Conservation (phyloP, 2,329 filamentous ascomycete genomes). For the Elsinoe ampelina region DNA sequence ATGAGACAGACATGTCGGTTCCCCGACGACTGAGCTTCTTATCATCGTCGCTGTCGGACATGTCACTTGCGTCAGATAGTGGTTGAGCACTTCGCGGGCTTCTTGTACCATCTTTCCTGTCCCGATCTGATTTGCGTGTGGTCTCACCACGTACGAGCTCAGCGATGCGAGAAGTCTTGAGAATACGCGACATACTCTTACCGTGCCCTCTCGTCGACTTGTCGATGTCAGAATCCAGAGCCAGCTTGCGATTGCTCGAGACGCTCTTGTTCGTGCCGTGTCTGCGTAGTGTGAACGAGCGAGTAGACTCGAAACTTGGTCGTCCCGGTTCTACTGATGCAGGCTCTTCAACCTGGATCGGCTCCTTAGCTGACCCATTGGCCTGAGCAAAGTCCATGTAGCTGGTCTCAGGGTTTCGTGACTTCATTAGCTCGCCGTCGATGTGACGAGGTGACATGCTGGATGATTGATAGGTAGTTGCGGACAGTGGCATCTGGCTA, state of each 20-base stretch:
- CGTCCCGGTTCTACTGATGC: not conserved
- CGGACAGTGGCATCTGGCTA: not conserved
- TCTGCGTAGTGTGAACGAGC: not conserved
- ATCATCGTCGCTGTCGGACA: slow-evolving; percentile 27
- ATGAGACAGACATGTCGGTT: slow-evolving; percentile 28
- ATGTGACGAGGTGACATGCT: not conserved
- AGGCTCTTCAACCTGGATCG: not conserved
- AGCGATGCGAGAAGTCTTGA: slow-evolving; percentile 68
- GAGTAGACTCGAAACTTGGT: not conserved
- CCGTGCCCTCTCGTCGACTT: not conserved
- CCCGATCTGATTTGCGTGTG: slow-evolving; percentile 51
- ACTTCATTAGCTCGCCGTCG: not conserved
- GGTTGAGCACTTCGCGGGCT: slow-evolving; percentile 32
- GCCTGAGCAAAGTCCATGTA: slow-evolving; percentile 3
- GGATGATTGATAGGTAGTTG: not conserved
- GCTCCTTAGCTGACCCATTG: not conserved
- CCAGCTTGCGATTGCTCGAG: not conserved
- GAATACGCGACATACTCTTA: slow-evolving; percentile 34
- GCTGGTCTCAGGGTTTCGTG: not conserved
- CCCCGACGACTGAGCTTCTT: slow-evolving; percentile 14
- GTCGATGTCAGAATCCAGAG: not conserved
- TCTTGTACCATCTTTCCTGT: slow-evolving; percentile 45
- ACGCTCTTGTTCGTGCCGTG: not conserved
- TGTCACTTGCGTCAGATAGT: slow-evolving; percentile 25
- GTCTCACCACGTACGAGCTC: slow-evolving; percentile 60